phyloP scores from a whole-genome alignment of 2,329 filamentous ascomycete species.

The Moelleriella libera region DNA sequence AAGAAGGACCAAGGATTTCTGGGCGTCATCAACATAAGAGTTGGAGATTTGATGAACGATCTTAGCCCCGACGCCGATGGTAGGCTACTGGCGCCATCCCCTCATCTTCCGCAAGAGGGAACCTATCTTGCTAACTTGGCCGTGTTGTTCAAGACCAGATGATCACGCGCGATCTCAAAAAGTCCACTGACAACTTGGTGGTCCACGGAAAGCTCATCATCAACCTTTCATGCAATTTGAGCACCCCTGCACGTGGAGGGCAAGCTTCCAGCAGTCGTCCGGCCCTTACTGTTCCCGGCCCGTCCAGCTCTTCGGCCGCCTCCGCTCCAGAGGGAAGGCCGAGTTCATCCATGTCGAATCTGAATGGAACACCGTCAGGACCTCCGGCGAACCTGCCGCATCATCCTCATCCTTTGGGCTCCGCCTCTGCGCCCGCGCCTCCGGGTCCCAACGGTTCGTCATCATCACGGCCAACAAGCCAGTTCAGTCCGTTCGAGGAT shows the following conservation, averaged over 20 bases:
- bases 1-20: conserved; percentile 99
- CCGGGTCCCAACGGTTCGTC: conserved; percentile 14
- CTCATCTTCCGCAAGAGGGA: neutral
- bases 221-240: conserved; percentile 85
- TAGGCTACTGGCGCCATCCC: conserved; percentile 28
- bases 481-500: conserved; percentile 88
- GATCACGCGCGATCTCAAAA: conserved; percentile 93
- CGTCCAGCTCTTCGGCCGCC: conserved; percentile 28
- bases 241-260: conserved; percentile 46
- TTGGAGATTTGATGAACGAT: conserved; percentile 80
- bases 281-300: conserved; percentile 26
- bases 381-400: conserved; percentile 26
- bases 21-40: conserved; percentile 91
- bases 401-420: conserved; percentile 34
- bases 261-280: conserved; percentile 30
- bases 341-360: conserved; percentile 36
- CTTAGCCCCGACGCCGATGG: conserved; percentile 81
- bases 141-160: conserved; percentile 60
- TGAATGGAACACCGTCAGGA: conserved; percentile 27
- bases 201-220: conserved; percentile 97
- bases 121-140: neutral
- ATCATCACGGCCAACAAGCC: conserved; percentile 19
- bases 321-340: conserved; percentile 35
- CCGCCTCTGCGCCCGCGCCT: conserved; percentile 21
- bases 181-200: conserved; percentile 94